Base-by-base conservation (phyloP, 495 filamentous ascomycete genomes). In the Darksidea phi region DNA sequence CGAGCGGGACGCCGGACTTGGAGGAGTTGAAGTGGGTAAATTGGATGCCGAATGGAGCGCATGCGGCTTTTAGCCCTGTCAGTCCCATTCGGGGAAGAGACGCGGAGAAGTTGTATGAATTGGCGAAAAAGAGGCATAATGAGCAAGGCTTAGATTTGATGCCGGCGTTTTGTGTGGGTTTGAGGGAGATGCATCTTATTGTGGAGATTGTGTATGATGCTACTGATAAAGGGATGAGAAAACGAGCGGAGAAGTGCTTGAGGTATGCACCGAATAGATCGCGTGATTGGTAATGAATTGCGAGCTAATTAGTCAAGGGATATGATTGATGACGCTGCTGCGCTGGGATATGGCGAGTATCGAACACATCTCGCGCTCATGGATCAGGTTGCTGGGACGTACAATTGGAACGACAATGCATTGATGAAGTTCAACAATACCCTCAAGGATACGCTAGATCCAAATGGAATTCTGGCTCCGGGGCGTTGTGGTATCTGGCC, bases 381-480 rank as follows among this genome's bases (percentile, higher is more conserved):
- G 61, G 61, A 64, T 32, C 61, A 64, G 36, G 61, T 64, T 15
- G 61, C 61, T 0, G 74, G 70, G 12, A 83, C 80, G n/a, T 86
- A 85, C 65, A 76, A 70, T 43, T 85, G 74, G 72, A 80, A 80
- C 59, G 73, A 81, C 50, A 73, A 76, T 21, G 77, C 78, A 3
- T 57, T 80, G 52, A 78, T 79, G 77, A 28, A 46, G 20, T 64
- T 64, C 25, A 64, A 57, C 36, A 46, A 57, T n/a, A 58, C 54
- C 4, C 51, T 64, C 28, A 64, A 64, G 28, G 61, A 64, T 28
- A 37, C 54, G 0, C 21, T 64, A 17, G 61, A 64, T 64, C 61
- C 61, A 6, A 64, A 58, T 47, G 61, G 61, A 10, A 58, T 64
- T 26, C 46, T 64, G 2, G 53, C 61, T 1, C 61, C 61, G 4